Base-by-base conservation (phyloP, 108 stramenopile genomes). In the Skeletonema tropicum region DNA sequence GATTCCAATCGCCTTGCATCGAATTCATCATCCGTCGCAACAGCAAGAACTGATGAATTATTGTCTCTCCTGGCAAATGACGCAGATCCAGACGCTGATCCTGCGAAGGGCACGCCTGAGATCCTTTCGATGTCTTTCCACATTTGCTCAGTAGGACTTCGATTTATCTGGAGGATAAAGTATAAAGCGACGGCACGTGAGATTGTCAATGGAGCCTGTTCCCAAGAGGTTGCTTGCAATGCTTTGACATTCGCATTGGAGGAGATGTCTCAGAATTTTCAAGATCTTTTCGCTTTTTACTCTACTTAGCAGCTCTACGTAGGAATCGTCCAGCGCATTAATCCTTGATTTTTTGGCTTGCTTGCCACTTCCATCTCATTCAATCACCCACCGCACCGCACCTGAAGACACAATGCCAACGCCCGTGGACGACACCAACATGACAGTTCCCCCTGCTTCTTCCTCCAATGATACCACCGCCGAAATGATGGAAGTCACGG, bases 91-190 rank as follows among this genome's bases (percentile, higher is more conserved):
- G 19, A 23, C 1, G 19, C 19, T 7, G 7, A 23, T 23, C 21
- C 8, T 26, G 62, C 25, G 61, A 80, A 80, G 14, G 79, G 79
- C 4, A 80, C 17, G 32, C 79, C 73, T 13, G 55, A 57, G 23
- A 74, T 74, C 52, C 39, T 60, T 8, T 71, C 68, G 17, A 80
- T 64, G 23, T 73, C 68, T 31, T 73, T 42, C 79, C 79, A 80
- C 77, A 78, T 78, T 41, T 41, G 11, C 3, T 11, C 21, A 9
- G 48, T 0, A 14, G 30, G 19, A 48, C 0, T 30, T 68, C 31
- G 19, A 30, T 31, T 35, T 35, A 35, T 5, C 33, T 35, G 33
- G 33, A 29, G 26, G 26, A 29, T 29, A 29, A 1, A 29, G 26
- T 29, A 29, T 29, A 29, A 29, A 29, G 26, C 26, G 2, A 2